Base-by-base conservation (phyloP, 148 eudicot species). In the Talinum fruticosum region DNA sequence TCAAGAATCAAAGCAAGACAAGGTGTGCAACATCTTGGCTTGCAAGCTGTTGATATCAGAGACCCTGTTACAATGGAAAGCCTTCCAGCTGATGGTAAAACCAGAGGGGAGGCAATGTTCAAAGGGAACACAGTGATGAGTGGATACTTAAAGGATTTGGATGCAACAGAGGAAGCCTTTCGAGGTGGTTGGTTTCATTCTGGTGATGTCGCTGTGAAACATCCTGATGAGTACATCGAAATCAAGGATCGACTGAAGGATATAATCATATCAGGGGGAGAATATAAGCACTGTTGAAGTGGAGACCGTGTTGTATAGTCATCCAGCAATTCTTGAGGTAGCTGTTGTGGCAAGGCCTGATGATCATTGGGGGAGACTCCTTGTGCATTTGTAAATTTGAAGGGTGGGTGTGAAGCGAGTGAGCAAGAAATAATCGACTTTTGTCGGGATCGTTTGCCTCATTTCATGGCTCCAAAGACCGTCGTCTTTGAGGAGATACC, bases 301-400 rank as follows among this genome's bases (percentile, higher is more conserved):
- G 8, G 92, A 90, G 69, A 83, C 89, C 0, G 86, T 83, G 32
- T 41, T 90, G 47, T 90, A 84, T 45, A 83, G 86, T 74, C 94
- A 90, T 67, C 94, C 92, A 5, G 88, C 88, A 4, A 75, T 90
- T 24, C 85, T 90, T 0, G 92, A 90, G 71, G 94, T 80, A 53
- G 90, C 92, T 29, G 90, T 90, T 1, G 94, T 88, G 71, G 90
- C 86, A 16, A 82, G 92, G 71, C 94, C 94, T 1, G 92, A 90
- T 77, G 76, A 87, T 35, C 87, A 89, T 24, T 90, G 94, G 94
- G 92, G 94, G 89, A 90, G 82, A 88, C 89, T 33, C 90, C 90
- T 32, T 90, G 92, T 29, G 94, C 94, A 1, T 90, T 88, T 82
- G 87, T 90, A 19, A 86, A 80, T 74, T 70, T 90, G 69, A 90